Evolutionary conservation across 1,284 basidiomycete genomes (phyloP).

Genomic region (Ceratobasidium theobromae): DNA sequence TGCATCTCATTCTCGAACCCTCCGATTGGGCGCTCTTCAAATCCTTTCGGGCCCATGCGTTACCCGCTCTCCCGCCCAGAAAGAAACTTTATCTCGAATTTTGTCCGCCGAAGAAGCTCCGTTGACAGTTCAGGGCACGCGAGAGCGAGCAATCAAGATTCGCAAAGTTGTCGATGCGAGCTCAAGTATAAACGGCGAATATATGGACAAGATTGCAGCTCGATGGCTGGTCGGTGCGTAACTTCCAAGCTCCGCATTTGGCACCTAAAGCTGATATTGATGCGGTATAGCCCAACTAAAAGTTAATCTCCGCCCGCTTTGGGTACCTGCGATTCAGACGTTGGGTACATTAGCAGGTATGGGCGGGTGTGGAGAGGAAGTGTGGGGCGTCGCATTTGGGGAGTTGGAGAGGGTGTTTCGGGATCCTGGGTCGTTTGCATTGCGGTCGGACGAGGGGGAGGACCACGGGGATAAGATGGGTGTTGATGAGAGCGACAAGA

Average conservation of each 20-base stretch:
- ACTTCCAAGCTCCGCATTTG: slow-evolving; percentile 40
- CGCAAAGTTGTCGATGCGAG: slow-evolving; percentile 40
- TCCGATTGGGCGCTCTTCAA: slow-evolving; percentile 39
- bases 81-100: slow-evolving; percentile 62
- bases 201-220: slow-evolving; percentile 55
- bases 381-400: slow-evolving; percentile 71
- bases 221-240: slow-evolving; percentile 65
- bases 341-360: slow-evolving; percentile 56
- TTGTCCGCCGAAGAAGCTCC: slow-evolving; percentile 72
- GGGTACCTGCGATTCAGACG: slow-evolving; percentile 76
- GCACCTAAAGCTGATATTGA: slow-evolving; percentile 2
- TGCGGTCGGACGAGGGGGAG: slow-evolving; percentile 38
- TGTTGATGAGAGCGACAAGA: slow-evolving; percentile 37
- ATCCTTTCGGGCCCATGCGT: slow-evolving; percentile 42
- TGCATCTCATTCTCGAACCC: slow-evolving; percentile 21
- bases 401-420: slow-evolving; percentile 52
- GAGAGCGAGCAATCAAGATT: slow-evolving; percentile 79
- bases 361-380: slow-evolving; percentile 60
- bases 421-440: background rate
- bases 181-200: slow-evolving; percentile 49
- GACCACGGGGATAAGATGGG: slow-evolving; percentile 38
- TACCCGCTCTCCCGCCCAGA: background rate
- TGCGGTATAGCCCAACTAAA: slow-evolving; percentile 89
- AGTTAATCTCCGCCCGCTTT: slow-evolving; percentile 86
- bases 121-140: slow-evolving; percentile 72